Conservation (phyloP, 2,329 filamentous ascomycete genomes). For the Talaromyces sp. region DNA sequence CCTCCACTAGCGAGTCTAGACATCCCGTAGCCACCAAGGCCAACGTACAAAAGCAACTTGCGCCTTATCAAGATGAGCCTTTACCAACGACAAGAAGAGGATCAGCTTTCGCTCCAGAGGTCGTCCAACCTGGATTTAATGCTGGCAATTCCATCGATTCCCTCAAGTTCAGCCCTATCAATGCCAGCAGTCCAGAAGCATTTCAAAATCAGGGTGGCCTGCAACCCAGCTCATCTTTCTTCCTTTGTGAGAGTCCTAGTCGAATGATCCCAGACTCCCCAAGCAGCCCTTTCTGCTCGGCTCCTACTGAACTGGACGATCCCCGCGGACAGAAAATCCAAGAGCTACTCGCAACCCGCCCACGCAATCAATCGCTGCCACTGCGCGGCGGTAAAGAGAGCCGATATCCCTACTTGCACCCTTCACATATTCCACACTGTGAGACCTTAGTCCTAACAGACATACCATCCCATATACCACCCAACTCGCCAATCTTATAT, state of each 20-base stretch:
- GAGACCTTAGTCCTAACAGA: conserved; percentile 60
- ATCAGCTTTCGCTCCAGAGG: conserved; percentile 51
- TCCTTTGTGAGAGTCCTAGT: conserved; percentile 3
- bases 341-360: conserved; percentile 43
- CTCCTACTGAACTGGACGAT: conserved; percentile 24
- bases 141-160: background rate
- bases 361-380: conserved; percentile 33
- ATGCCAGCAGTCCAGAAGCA: background rate
- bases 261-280: background rate
- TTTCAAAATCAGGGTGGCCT: conserved; percentile 1
- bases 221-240: conserved; percentile 10
- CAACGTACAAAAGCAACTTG: background rate
- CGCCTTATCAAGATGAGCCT: conserved; percentile 34
- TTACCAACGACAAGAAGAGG: conserved; percentile 40
- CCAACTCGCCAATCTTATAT: conserved; percentile 45
- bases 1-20: conserved; percentile 23
- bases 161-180: background rate
- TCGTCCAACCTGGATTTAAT: conserved; percentile 32
- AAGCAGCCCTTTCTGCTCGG: conserved; percentile 18
- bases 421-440: conserved; percentile 57
- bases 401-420: conserved; percentile 50
- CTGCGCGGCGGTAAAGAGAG: conserved; percentile 30
- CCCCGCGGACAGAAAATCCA: conserved; percentile 38
- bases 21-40: background rate
- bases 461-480: conserved; percentile 51